A percentile compares a stretch with the other conserved stretches of the same genome.
These are phyloP conservation scores for Lolium rigidum DNA, from an alignment of 176 grass and related monocot genomes.

Conservation along the genomic window DNA sequence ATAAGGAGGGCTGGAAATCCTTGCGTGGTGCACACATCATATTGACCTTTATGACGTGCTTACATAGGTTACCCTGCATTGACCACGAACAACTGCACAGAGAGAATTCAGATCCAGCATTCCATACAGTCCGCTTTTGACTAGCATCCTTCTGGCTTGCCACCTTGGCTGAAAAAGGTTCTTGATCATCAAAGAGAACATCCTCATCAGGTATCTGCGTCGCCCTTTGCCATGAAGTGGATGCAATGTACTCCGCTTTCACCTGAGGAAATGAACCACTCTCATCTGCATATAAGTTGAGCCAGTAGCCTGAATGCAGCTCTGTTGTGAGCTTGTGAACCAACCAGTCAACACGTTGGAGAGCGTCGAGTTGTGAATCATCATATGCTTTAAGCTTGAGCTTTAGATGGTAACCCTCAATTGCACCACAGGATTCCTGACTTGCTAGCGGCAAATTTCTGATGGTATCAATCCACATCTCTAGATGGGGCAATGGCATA, in stretches of 20 bases:
- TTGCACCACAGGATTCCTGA: slow-evolving; percentile 75
- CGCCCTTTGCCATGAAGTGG: slow-evolving; percentile 89
- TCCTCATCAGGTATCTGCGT: slow-evolving; percentile 66
- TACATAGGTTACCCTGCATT: slow-evolving; percentile 91
- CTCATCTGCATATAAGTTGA: slow-evolving; percentile 81
- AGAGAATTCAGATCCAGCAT: slow-evolving; percentile 83
- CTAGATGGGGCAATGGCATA: slow-evolving; percentile 47
- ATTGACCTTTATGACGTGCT: slow-evolving; percentile 88
- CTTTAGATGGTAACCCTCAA: slow-evolving; percentile 92
- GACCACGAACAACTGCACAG: slow-evolving; percentile 80
- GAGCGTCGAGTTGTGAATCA: slow-evolving; percentile 75
- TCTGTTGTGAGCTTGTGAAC: slow-evolving; percentile 95
- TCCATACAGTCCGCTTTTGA: slow-evolving; percentile 65
- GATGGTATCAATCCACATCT: slow-evolving; percentile 89
- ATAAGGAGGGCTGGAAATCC: slow-evolving; percentile 49
- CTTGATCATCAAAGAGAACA: slow-evolving; percentile 63
- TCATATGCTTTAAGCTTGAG: slow-evolving; percentile 89
- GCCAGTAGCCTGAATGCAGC: slow-evolving; percentile 87
- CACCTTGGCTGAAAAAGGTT: slow-evolving; percentile 58
- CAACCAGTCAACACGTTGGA: slow-evolving; percentile 91
- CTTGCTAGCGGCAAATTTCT: slow-evolving; percentile 75
- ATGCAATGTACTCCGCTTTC: slow-evolving; percentile 82
- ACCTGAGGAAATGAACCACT: slow-evolving; percentile 81
- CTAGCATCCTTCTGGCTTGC: slow-evolving; percentile 69
- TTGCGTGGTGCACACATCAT: slow-evolving; percentile 53